Percentiles rank a stretch among this genome's conserved stretches.
Conservation (phyloP, 441 rosid genomes). For the Pelargonium australe region DNA sequence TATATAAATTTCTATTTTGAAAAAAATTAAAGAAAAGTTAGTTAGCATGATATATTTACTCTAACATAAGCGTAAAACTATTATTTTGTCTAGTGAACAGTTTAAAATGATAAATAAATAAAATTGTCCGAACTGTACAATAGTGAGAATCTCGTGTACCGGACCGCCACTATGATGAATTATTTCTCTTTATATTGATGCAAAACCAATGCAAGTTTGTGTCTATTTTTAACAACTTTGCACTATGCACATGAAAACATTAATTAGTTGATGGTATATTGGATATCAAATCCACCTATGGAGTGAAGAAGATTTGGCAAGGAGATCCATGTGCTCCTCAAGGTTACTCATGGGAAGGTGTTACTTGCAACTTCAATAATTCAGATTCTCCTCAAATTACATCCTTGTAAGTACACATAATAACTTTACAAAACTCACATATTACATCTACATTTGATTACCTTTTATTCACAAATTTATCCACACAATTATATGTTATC, state of each 20-base stretch:
- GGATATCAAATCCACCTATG: constrained; percentile 9
- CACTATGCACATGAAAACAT: neutral
- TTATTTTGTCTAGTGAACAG: too few species aligned
- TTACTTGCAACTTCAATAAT: neutral
- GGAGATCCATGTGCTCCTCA: constrained; percentile 20
- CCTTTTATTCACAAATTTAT: neutral
- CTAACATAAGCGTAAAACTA: too few species aligned
- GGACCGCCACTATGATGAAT: too few species aligned
- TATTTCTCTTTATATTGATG: neutral
- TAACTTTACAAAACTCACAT: neutral
- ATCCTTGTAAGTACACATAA: constrained; percentile 8
- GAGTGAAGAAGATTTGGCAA: constrained; percentile 15
- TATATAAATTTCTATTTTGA: too few species aligned
- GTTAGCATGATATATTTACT: too few species aligned
- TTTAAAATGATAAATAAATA: too few species aligned
- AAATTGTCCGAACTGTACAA: too few species aligned
- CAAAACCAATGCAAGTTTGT: neutral
- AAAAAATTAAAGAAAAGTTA: too few species aligned
- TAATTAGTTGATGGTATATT: constrained; percentile 9
- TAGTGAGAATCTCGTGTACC: too few species aligned
- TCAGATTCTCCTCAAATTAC: neutral
- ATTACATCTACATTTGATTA: neutral
- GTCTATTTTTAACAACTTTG: neutral
- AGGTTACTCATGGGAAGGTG: constrained; percentile 9
- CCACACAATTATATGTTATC: neutral